A percentile compares a stretch with the other conserved stretches of the same genome.
phyloP scores from a whole-genome alignment of 1,284 basidiomycete species.

The Ceratobasidium sp. region DNA sequence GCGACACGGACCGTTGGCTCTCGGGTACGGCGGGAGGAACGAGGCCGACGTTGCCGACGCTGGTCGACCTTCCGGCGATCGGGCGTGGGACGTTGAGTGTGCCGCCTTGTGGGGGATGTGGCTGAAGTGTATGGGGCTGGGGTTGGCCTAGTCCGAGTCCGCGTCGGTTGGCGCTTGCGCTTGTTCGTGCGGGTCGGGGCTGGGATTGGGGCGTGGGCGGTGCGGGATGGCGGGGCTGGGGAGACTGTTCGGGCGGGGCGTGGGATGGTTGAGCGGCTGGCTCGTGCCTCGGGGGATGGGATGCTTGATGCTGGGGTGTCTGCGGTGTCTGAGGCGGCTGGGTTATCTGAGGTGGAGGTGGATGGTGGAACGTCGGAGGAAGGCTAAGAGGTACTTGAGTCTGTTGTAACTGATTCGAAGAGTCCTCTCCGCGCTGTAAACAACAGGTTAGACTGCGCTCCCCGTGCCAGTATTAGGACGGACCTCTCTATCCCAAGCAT shows the following conservation, averaged over 20 bases:
- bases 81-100: constrained; percentile 30
- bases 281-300: constrained; percentile 3
- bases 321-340: constrained; percentile 8
- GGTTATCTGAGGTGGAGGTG: not conserved
- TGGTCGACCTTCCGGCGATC: constrained; percentile 11
- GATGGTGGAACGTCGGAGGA: not conserved
- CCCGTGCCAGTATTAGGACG: not conserved
- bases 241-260: not conserved
- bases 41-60: not conserved
- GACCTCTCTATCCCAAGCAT: constrained; percentile 80
- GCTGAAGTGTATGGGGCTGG: not conserved
- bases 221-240: not conserved
- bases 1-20: constrained; percentile 9
- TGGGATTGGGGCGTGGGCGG: constrained; percentile 11
- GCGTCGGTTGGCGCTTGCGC: constrained; percentile 13
- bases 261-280: constrained; percentile 3
- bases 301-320: not conserved
- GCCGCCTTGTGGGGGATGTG: not conserved
- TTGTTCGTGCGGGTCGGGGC: not conserved
- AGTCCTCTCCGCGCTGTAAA: constrained; percentile 1
- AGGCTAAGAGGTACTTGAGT: not conserved
- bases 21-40: not conserved
- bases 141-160: constrained; percentile 21
- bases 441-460: not conserved
- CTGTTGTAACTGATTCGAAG: not conserved